Base-by-base conservation (phyloP, 2,329 filamentous ascomycete species). In the Zasmidium cellare region DNA sequence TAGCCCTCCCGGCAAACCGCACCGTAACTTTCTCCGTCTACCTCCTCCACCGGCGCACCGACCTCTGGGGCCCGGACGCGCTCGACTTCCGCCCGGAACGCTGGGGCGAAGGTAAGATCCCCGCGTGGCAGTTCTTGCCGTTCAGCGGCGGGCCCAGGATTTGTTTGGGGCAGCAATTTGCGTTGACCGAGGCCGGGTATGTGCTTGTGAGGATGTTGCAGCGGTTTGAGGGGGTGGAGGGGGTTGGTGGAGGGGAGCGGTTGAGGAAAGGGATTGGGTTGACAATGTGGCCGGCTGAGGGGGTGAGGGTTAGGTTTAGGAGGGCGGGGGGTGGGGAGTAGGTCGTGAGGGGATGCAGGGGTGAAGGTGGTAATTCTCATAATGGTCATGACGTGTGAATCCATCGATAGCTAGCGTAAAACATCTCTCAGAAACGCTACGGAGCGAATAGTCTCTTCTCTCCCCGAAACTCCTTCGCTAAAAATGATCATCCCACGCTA, bases 111-210 rank as follows among this genome's bases (percentile, higher is more conserved):
- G 24, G 59, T 22, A 62, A 35, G 31, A 45, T 62, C 0, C 61
- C 64, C 9, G 67, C 67, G 1, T 75, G 70, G 69, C 66, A 71
- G 54, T 75, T 70, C 47, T 48, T 74, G 19, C 73, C 73, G 3
- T 75, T 76, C 62, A 70, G 69, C 46, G 71, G 71, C 18, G 72
- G 71, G 1, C 65, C 71, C 9, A 41, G 71, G 9, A 69, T 71
- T 9, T 75, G 67, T 61, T 51, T 73, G 23, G 68, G 67, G 3
- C 68, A 92, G 79, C 88, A 92, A 73, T 92, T 92, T 71, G 90
- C 90, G 14, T 75, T 92, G 47, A 90, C 88, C 0, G 88, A 92
- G 78, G 89, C 89, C 78, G 77, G 78, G 23, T 92, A 92, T 70
- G 86, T 88, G 12, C 79, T 91, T 57, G 85, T 87, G 24, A 79